Evolutionary conservation across 345 rosid species (phyloP).

Genomic region (Triadica sebifera): DNA sequence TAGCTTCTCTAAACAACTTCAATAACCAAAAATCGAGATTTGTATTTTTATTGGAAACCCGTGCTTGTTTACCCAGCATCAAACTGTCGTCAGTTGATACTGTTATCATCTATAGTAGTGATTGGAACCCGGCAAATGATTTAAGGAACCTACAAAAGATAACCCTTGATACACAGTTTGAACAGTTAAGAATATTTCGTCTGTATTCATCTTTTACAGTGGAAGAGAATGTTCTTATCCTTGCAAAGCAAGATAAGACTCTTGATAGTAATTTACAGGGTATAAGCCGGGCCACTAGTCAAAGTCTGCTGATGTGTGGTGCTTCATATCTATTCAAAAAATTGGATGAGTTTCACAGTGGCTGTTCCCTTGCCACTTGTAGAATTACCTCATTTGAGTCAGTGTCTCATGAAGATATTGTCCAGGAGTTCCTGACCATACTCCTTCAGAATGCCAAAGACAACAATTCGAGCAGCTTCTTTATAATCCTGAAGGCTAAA

Average conservation of each 20-base stretch:
- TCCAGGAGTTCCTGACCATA: slow-evolving; percentile 52
- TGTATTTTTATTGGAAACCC: slow-evolving; percentile 78
- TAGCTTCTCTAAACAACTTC: slow-evolving; percentile 57
- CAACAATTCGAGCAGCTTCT: slow-evolving; percentile 31
- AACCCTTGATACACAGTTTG: slow-evolving; percentile 53
- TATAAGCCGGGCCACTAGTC: slow-evolving; percentile 41
- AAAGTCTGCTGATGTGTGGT: slow-evolving; percentile 83
- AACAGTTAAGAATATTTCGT: slow-evolving; percentile 69
- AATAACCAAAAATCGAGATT: slow-evolving; percentile 66
- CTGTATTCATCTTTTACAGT: slow-evolving; percentile 66
- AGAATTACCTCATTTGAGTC: slow-evolving; percentile 31
- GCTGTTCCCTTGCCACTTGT: slow-evolving; percentile 24
- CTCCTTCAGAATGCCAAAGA: slow-evolving; percentile 44
- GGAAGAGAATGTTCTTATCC: slow-evolving; percentile 73
- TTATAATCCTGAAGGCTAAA: slow-evolving; percentile 54
- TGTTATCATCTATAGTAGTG: slow-evolving; percentile 75
- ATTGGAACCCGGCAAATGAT: slow-evolving; percentile 72
- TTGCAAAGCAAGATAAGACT: slow-evolving; percentile 56
- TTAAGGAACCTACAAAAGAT: slow-evolving; percentile 66
- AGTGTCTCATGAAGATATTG: slow-evolving; percentile 39
- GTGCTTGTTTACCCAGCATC: slow-evolving; percentile 70
- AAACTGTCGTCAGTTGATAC: slow-evolving; percentile 67
- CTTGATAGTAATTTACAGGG: slow-evolving; percentile 44
- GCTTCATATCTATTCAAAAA: slow-evolving; percentile 58
- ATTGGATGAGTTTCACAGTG: slow-evolving; percentile 60